A percentile compares a stretch with the other conserved stretches of the same genome.
Evolutionary conservation across 2,329 filamentous ascomycete genomes (phyloP).

Genomic region (Sarocladium strictum): DNA sequence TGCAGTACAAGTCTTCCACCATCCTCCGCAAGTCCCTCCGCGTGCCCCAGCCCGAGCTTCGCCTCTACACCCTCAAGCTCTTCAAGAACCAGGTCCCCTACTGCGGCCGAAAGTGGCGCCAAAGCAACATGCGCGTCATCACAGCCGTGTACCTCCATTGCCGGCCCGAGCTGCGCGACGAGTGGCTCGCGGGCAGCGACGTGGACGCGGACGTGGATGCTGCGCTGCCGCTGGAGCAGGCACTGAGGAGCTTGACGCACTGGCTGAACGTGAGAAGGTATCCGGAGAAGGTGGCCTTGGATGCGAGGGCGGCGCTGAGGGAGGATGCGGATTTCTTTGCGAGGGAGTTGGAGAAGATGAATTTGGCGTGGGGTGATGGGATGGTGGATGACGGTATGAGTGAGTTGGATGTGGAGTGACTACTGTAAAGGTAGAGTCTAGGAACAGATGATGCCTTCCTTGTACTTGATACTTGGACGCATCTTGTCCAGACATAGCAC

Average conservation of each 20-base stretch:
- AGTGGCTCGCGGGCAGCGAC: slow-evolving; percentile 88
- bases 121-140: slow-evolving; percentile 97
- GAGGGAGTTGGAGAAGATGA: slow-evolving; percentile 69
- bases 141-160: slow-evolving; percentile 95
- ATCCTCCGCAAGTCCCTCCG: slow-evolving; percentile 89
- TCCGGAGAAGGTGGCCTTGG: slow-evolving; percentile 66
- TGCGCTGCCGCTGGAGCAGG: slow-evolving; percentile 86
- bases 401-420: slow-evolving; percentile 5
- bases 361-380: slow-evolving; percentile 42
- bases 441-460: no score
- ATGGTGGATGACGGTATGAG: slow-evolving; percentile 25
- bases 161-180: slow-evolving; percentile 84
- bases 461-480: no score
- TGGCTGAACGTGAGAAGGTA: slow-evolving; percentile 89
- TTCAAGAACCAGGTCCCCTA: slow-evolving; percentile 99
- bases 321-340: slow-evolving; percentile 78
- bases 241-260: slow-evolving; percentile 79
- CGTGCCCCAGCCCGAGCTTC: slow-evolving; percentile 78
- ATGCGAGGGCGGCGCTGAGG: slow-evolving; percentile 51
- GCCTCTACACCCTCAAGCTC: slow-evolving; percentile 91
- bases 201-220: slow-evolving; percentile 93
- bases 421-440: not conserved
- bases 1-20: slow-evolving; percentile 90
- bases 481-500: no score
- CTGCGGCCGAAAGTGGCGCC: slow-evolving; percentile 96